These are phyloP conservation scores for Pterocarpus santalinus DNA, from an alignment of 306 rosid species.

Conservation along the genomic window DNA sequence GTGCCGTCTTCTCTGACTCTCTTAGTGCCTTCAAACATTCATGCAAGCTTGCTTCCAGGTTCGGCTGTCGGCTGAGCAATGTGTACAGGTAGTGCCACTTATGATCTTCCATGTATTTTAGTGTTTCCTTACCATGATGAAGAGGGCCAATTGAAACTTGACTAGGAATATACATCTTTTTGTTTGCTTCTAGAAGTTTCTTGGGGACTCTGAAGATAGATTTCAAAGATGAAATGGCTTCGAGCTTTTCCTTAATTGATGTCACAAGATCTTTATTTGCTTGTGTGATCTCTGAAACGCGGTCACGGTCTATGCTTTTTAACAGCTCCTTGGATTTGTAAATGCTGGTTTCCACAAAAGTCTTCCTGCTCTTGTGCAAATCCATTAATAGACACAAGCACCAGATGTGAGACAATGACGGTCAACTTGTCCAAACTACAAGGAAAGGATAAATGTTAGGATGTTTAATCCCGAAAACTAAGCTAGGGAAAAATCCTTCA, in stretches of 20 bases:
- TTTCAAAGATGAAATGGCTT: constrained; percentile 46
- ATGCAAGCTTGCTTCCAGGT: constrained; percentile 52
- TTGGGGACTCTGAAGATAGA: constrained; percentile 59
- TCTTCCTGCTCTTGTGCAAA: not conserved
- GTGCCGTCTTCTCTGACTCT: constrained; percentile 56
- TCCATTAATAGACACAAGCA: not conserved
- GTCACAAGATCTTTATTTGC: constrained; percentile 49
- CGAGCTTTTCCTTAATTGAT: constrained; percentile 58
- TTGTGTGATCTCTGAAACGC: constrained; percentile 1
- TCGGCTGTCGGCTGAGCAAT: constrained; percentile 58
- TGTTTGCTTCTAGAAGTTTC: constrained; percentile 1
- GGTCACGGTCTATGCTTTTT: not conserved
- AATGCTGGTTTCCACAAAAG: constrained; percentile 35
- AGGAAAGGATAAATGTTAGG: not conserved
- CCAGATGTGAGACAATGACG: not conserved
- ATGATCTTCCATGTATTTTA: constrained; percentile 41
- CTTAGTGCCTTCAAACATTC: constrained; percentile 51
- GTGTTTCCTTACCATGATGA: constrained; percentile 40
- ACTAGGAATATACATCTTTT: constrained; percentile 41
- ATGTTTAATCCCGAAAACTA: not conserved
- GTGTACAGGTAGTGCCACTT: constrained; percentile 67
- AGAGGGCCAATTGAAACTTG: constrained; percentile 67
- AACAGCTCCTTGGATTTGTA: constrained; percentile 12
- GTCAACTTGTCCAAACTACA: not conserved
- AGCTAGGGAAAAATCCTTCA: not conserved